phyloP scores from a whole-genome alignment of 306 rosid species.

The Vachellia collinsii region DNA sequence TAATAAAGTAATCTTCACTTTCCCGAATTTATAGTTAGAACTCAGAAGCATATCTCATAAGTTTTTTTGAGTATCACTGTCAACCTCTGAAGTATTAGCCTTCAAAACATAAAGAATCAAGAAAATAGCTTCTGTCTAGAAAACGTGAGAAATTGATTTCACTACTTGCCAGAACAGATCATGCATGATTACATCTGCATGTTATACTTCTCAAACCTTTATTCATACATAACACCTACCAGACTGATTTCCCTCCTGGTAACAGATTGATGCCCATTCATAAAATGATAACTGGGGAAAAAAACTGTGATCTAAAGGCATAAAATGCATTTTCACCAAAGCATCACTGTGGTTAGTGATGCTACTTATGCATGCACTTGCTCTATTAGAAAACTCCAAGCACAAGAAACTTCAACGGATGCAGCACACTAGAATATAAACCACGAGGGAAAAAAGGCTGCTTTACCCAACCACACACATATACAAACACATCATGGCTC shows the following conservation, averaged over 20 bases:
- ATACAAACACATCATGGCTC: slow-evolving; percentile 26
- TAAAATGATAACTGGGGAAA: slow-evolving; percentile 18
- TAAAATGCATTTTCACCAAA: background rate
- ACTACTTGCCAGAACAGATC: slow-evolving; percentile 5
- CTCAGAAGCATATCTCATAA: background rate
- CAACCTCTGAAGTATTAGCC: background rate
- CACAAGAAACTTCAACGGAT: slow-evolving; percentile 13
- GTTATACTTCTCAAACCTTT: slow-evolving; percentile 11
- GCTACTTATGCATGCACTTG: background rate
- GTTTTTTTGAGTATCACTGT: background rate
- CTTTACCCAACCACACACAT: slow-evolving; percentile 18
- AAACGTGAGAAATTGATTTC: slow-evolving; percentile 5
- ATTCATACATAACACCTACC: slow-evolving; percentile 22
- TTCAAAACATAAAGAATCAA: slow-evolving; percentile 2
- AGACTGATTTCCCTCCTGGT: background rate
- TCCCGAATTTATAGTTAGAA: background rate
- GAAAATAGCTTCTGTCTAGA: background rate
- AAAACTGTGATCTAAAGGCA: slow-evolving; percentile 15
- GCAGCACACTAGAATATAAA: slow-evolving; percentile 21
- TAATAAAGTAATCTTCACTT: background rate
- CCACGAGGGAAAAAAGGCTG: slow-evolving; percentile 6
- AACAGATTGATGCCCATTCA: background rate
- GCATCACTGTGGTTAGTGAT: background rate
- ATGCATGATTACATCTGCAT: background rate
- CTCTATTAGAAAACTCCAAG: slow-evolving; percentile 18